Base-by-base conservation (phyloP, 495 filamentous ascomycete species). In the Penicillium cosmopolitanum region DNA sequence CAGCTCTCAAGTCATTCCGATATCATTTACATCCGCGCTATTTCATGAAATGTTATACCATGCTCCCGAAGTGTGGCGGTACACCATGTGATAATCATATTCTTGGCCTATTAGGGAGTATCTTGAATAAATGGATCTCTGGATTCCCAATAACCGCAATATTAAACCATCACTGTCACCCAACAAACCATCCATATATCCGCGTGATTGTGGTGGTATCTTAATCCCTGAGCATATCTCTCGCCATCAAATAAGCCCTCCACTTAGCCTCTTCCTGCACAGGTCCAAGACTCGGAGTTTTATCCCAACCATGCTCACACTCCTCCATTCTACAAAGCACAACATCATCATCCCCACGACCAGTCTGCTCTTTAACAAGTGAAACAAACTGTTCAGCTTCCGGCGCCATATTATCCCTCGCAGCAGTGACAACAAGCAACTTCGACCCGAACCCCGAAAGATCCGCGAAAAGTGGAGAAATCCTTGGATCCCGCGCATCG, bases 361-460 rank as follows among this genome's bases (percentile, higher is more conserved):
- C 42, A 44, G 12, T 44, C 42, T 44, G 3, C 4, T 19, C 9
- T 10, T 10, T 19, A 16, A 44, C 42, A 44, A 13, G n/a, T 0
- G n/a, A 16, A 6, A 1, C 42, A 44, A 44, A 44, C 16, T 19
- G 13, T 6, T 44, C 42, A 12, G 42, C 42, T 10, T 44, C 42
- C 4, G 42, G 15, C 4, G 42, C 42, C 42, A 44, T 44, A 44
- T 44, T 44, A 44, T 44, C 42, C 15, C 42, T 16, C 15, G 42
- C 42, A 7, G 51, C 51, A 54, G 51, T 54, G 1, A 54, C 15
- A 11, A 54, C 13, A 35, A 54, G 42, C 15, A 40, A n/a, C 33
- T 33, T 40, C 21, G 15, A 15, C 38, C 10, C 21, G n/a, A 40
- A 54, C n/a, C 11, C 11, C 6, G 5, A 16, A 13, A 34, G 16